These are phyloP conservation scores for Didymella exigua DNA, from an alignment of 2,329 filamentous ascomycete species.

Conservation along the genomic window DNA sequence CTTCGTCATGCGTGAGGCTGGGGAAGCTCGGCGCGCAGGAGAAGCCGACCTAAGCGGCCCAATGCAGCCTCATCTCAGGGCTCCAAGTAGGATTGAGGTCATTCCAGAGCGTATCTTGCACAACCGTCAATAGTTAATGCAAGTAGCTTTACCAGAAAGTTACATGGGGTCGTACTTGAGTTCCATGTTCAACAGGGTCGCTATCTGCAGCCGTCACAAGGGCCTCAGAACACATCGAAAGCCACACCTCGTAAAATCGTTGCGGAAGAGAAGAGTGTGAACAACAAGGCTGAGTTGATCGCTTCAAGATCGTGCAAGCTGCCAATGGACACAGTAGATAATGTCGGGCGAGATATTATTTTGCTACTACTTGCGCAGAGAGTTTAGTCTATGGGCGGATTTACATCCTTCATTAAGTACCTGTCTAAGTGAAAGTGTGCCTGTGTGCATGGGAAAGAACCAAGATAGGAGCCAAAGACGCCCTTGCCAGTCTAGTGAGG, in stretches of 20 bases:
- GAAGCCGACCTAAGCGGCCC: slow-evolving; percentile 17
- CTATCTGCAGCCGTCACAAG: not conserved
- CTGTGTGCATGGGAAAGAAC: slow-evolving; percentile 36
- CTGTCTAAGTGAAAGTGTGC: slow-evolving; percentile 45
- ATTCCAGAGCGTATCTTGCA: not conserved
- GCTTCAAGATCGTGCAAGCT: not conserved
- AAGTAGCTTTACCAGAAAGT: not conserved
- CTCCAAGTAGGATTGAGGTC: not conserved
- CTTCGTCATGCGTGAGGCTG: slow-evolving; percentile 24
- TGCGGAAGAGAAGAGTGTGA: not conserved
- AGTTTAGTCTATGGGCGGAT: slow-evolving; percentile 47
- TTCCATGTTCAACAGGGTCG: not conserved
- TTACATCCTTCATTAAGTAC: slow-evolving; percentile 50
- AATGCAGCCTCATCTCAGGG: slow-evolving; percentile 15
- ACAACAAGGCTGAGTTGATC: not conserved
- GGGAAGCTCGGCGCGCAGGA: slow-evolving; percentile 19
- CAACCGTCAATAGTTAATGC: not conserved
- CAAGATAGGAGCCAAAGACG: slow-evolving; percentile 32
- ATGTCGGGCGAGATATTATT: slow-evolving; percentile 25
- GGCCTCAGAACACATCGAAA: not conserved
- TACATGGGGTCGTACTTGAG: not conserved
- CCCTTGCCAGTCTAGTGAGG: slow-evolving; percentile 41
- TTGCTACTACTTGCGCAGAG: slow-evolving; percentile 40
- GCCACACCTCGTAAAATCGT: not conserved
- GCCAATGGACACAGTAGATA: not conserved